Base-by-base conservation (phyloP, 2,329 filamentous ascomycete genomes). In the Coleophoma crateriformis region DNA sequence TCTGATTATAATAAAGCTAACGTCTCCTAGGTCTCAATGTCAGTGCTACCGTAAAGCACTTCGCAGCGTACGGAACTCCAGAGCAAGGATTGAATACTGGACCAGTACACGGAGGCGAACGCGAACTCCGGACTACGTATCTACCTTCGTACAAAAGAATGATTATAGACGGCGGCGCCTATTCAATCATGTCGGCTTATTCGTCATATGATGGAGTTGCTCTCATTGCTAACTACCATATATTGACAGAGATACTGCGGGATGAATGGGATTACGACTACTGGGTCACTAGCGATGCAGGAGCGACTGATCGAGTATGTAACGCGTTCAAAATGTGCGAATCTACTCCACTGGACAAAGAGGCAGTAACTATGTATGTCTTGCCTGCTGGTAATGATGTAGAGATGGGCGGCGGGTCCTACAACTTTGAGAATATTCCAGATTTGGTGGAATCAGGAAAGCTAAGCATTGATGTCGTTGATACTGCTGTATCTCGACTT, bases 321-420 rank as follows among this genome's bases (percentile, higher is more conserved):
- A 72, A 71, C 34, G 69, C 74, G 3, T 89, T 89, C 67, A 75
- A 77, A 51, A 76, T 88, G 61, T 89, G 86, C 54, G 69, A 69
- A 32, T 71, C 73, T 20, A 69, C 73, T 27, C 79, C 81, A 0
- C 75, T 85, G 39, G 85, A 88, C 58, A 79, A 78, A 46, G 78
- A 83, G 48, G 80, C 84, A 3, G 76, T 89, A 20, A 84, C 82
- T 0, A 69, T 80, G 45, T 76, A 78, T 57, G 76, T 74, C 8
- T 73, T 90, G 4, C 80, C 81, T 1, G 82, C 85, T 4, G 86
- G 87, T 3, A 85, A 82, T 45, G 86, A 89, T 57, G 76, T 86
- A 12, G 87, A 90, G 60, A 89, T 89, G 86, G 86, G 86, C 12
- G 85, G 86, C 37, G 86, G 87, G 17, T 84, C 81, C 17, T 89